Conservation (phyloP, 768 basidiomycete species). For the Hygrophorus pudorinus region DNA sequence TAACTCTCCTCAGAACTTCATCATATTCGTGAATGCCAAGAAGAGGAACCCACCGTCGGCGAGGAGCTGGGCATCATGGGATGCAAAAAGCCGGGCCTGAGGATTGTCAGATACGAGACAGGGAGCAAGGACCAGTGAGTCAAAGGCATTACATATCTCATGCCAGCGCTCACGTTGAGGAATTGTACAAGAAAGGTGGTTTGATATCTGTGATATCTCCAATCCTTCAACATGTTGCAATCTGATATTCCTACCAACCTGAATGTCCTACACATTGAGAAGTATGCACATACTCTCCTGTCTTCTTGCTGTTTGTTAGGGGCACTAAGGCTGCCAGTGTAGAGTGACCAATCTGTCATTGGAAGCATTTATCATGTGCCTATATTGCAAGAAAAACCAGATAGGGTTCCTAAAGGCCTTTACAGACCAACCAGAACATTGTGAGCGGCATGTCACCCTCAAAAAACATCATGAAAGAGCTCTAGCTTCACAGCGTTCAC, state of each 20-base stretch:
- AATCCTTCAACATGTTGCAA: constrained; percentile 87
- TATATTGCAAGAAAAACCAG: constrained; percentile 85
- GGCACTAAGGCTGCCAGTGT: constrained; percentile 2
- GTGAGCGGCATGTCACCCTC: constrained; percentile 88
- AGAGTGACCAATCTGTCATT: constrained; percentile 78
- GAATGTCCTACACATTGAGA: constrained; percentile 84
- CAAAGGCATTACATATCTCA: neutral
- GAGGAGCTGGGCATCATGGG: constrained; percentile 92
- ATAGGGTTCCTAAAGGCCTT: constrained; percentile 94
- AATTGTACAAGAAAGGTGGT: constrained; percentile 80
- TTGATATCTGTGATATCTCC: constrained; percentile 87
- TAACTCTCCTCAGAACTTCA: constrained; percentile 72
- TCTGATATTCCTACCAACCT: constrained; percentile 75
- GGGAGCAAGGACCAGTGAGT: constrained; percentile 66
- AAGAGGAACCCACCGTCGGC: constrained; percentile 86
- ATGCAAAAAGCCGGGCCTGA: constrained; percentile 75
- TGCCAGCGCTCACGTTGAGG: constrained; percentile 24
- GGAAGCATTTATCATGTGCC: constrained; percentile 88
- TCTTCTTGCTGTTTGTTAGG: neutral
- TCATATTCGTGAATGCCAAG: constrained; percentile 81
- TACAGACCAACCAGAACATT: constrained; percentile 94
- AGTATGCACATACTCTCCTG: constrained; percentile 30
- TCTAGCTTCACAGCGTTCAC: constrained; percentile 80
- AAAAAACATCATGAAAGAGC: constrained; percentile 85
- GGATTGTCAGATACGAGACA: constrained; percentile 77